Evolutionary conservation across 495 filamentous ascomycete species (phyloP).

Genomic region (Rhypophila decipiens): DNA sequence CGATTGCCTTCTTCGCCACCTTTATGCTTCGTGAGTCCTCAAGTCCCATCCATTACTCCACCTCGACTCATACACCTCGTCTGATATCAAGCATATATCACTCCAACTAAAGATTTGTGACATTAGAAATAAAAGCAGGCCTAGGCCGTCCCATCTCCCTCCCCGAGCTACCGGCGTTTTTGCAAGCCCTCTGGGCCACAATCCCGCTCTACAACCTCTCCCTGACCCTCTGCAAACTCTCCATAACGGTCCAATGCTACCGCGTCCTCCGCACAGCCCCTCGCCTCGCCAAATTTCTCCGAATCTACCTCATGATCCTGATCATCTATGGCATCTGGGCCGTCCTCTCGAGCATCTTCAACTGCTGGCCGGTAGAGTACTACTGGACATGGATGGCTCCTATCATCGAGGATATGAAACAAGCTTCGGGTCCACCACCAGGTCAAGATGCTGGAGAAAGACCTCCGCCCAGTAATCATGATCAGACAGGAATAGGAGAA

Average conservation of each 20-base stretch:
- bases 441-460: too few relatives aligned
- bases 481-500: too few relatives aligned
- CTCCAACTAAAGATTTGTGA: neutral
- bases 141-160: conserved; percentile 13
- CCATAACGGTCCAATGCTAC: conserved; percentile 25
- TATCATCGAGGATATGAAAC: too few relatives aligned
- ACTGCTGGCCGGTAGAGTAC: conserved; percentile 30
- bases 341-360: conserved; percentile 29
- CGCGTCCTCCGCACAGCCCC: conserved; percentile 20
- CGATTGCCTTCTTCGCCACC: conserved; percentile 11
- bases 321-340: conserved; percentile 18
- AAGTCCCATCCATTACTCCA: neutral
- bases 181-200: conserved; percentile 18
- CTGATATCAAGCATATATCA: neutral
- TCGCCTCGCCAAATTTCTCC: conserved; percentile 11
- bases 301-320: conserved; percentile 11
- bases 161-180: conserved; percentile 31
- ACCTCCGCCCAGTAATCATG: too few relatives aligned
- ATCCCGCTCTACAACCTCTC: conserved; percentile 20
- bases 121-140: conserved; percentile 13
- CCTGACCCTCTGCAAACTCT: conserved; percentile 19
- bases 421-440: too few relatives aligned
- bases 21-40: conserved; percentile 14
- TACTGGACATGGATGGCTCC: conserved; percentile 22
- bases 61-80: neutral